Evolutionary conservation across 2,329 filamentous ascomycete genomes (phyloP).

Genomic region (Colletotrichum orchidophilum): DNA sequence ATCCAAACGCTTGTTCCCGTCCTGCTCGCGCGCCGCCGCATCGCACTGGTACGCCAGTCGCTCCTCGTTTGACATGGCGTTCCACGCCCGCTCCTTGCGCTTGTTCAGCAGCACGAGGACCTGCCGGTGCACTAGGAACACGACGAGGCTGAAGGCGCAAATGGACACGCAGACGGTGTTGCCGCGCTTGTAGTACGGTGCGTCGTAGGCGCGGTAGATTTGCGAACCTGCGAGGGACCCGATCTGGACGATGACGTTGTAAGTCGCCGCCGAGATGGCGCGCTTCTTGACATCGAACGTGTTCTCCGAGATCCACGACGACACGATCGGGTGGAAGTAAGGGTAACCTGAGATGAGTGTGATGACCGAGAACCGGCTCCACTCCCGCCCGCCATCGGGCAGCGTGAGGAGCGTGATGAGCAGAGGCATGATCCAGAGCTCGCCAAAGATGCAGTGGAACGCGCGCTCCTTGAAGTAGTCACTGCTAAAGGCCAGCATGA

Average conservation of each 20-base stretch:
- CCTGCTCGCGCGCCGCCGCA: constrained; percentile 52
- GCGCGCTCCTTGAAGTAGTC: constrained; percentile 59
- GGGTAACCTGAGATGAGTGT: constrained; percentile 64
- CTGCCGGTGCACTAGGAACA: constrained; percentile 60
- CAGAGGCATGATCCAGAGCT: constrained; percentile 65
- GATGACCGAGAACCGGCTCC: constrained; percentile 61
- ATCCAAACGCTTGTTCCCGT: constrained; percentile 54
- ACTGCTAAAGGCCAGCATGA: constrained; percentile 59
- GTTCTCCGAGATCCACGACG: constrained; percentile 60
- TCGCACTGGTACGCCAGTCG: constrained; percentile 47
- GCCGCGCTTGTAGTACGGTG: constrained; percentile 65
- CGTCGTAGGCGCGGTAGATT: constrained; percentile 61
- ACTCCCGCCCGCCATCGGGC: constrained; percentile 54
- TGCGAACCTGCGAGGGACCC: constrained; percentile 54
- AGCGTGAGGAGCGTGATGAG: constrained; percentile 57
- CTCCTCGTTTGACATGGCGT: constrained; percentile 49
- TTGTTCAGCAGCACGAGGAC: constrained; percentile 50
- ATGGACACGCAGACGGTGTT: constrained; percentile 67
- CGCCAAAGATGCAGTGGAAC: constrained; percentile 56
- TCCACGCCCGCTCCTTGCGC: constrained; percentile 48
- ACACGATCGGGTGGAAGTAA: constrained; percentile 66
- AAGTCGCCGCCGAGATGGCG: constrained; percentile 58
- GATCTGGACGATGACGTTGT: constrained; percentile 60
- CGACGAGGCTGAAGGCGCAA: constrained; percentile 55
- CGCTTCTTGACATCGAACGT: constrained; percentile 60